Conservation (phyloP, 345 rosid species). For the Boechera divaricarpa region DNA sequence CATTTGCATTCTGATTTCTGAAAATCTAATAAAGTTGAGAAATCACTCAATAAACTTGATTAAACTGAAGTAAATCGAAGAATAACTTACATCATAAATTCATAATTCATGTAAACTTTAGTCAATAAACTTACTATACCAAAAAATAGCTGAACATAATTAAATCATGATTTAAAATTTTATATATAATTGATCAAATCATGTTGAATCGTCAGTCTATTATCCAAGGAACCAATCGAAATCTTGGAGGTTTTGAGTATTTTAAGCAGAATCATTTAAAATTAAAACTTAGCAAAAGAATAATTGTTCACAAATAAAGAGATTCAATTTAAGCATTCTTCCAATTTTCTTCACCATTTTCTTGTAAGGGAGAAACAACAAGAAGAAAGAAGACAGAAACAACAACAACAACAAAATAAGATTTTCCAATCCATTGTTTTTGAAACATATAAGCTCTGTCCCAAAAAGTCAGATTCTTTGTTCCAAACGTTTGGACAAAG, state of each 20-base stretch:
- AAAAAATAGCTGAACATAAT: background rate
- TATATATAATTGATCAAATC: background rate
- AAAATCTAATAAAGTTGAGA: background rate
- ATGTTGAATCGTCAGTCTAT: background rate
- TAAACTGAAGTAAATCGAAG: background rate
- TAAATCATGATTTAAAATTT: background rate
- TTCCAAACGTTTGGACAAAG: background rate
- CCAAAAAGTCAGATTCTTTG: background rate
- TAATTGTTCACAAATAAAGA: background rate
- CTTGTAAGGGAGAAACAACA: conserved; percentile 3
- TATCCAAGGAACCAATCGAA: background rate
- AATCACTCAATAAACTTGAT: background rate
- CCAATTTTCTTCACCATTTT: background rate
- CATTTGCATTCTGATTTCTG: background rate
- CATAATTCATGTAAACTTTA: background rate
- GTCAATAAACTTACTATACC: background rate
- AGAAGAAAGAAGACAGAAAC: background rate
- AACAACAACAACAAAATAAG: conserved; percentile 10
- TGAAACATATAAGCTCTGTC: background rate
- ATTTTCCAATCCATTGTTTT: background rate
- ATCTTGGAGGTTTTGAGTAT: background rate
- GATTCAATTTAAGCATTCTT: background rate
- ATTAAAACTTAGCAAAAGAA: background rate
- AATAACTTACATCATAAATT: background rate
- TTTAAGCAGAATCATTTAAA: background rate